These are phyloP conservation scores for Cryphonectria nitschkei DNA, from an alignment of 2,329 filamentous ascomycete species.

Conservation along the genomic window DNA sequence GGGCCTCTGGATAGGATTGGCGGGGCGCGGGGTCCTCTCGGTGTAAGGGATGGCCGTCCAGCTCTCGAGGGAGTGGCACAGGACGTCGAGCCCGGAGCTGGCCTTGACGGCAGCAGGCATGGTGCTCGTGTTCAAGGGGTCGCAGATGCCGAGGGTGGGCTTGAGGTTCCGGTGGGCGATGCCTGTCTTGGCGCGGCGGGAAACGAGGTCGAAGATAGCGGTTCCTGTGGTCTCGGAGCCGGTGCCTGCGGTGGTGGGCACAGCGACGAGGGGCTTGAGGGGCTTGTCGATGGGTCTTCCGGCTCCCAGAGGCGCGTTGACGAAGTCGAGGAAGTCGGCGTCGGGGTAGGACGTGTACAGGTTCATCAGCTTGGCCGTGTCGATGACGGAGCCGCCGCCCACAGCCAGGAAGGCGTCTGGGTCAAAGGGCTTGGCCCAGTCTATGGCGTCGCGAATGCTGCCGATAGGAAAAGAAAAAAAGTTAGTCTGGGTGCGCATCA, in stretches of 20 bases:
- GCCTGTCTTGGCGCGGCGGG: constrained; percentile 90
- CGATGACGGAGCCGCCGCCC: constrained; percentile 90
- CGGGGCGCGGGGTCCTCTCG: constrained; percentile 80
- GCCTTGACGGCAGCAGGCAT: constrained; percentile 96
- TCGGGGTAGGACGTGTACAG: constrained; percentile 89
- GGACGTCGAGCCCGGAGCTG: constrained; percentile 87
- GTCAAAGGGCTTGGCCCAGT: constrained; percentile 76
- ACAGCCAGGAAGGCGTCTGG: constrained; percentile 94
- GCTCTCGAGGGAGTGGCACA: constrained; percentile 93
- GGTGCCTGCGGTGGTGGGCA: constrained; percentile 85
- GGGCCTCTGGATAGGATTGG: constrained; percentile 87
- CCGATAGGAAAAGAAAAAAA: no score
- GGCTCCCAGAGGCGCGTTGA: constrained; percentile 90
- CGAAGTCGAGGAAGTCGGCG: constrained; percentile 94
- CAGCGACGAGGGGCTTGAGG: constrained; percentile 76
- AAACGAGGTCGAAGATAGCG: constrained; percentile 94
- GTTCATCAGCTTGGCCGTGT: constrained; percentile 99
- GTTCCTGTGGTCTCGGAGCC: constrained; percentile 96
- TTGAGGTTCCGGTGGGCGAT: constrained; percentile 95
- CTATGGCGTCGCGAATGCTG: constrained; percentile 70
- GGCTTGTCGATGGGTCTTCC: constrained; percentile 74
- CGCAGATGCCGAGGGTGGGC: constrained; percentile 86
- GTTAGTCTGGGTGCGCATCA: constrained; percentile 1
- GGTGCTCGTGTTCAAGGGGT: constrained; percentile 87
- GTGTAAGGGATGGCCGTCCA: constrained; percentile 98